Evolutionary conservation across 768 basidiomycete species (phyloP), one percentile per base, ranked within the genome.

Genomic region (Postia placenta): DNA sequence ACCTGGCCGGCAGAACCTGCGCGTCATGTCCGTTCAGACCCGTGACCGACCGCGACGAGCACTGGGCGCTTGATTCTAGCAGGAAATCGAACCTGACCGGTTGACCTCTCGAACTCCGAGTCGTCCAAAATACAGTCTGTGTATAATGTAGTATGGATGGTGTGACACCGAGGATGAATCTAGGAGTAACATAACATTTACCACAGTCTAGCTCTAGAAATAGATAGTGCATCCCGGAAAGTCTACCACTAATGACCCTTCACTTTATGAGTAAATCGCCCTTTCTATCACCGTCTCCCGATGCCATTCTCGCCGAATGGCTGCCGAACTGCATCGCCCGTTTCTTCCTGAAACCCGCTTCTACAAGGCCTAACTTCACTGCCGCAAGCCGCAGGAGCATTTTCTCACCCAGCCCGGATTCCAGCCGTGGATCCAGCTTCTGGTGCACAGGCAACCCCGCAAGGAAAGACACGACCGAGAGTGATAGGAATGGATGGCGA

Each of bases 321-420:
- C 80, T 88, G 15, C 95, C 95, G 69, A 99, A 99, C 60, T 98
- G 96, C 88, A 97, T 96, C 12, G 96, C 96, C 50, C 88, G 66
- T 69, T 99, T 99, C 64, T 87, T 92, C 54, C 90, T 72, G 45
- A 57, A 50, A 53, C 87, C 86, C 4, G 91, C 89, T 54, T 83
- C 79, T 2, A 76, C 65, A 37, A 97, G 70, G 0, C 94, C 93
- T n/a, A 92, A 58, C 55, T 79, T 79, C 53, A 71, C 68, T 28
- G 86, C 81, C 1, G 85, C 82, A 24, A 87, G 63, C 47, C 95
- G 70, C 45, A 98, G 61, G 39, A 99, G 62, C 67, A 87, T 74
- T 71, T 99, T 99, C 63, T 98, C 96, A 1, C 96, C 96, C 4
- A 81, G 50, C 1, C 92, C 92, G n/a, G 81, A 68, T 4, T 78